Evolutionary conservation across 208 protist genomes (phyloP).

Genomic region (Ichthyophonus hoferi): DNA sequence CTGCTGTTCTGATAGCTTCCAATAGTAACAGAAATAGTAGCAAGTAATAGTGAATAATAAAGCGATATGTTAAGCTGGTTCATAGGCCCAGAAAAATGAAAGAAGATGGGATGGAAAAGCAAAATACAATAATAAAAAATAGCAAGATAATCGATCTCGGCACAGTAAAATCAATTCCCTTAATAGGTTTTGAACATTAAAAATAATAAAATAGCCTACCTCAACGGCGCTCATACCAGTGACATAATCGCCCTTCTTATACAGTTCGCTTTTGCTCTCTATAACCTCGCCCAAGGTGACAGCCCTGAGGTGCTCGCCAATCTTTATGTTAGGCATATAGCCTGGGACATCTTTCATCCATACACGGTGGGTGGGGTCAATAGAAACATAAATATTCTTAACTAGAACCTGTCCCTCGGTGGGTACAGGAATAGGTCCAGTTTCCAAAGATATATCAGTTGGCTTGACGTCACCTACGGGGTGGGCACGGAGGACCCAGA

Average conservation of each 20-base stretch:
- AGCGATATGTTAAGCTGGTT: no score
- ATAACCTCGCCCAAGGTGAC: background rate
- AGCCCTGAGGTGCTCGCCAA: background rate
- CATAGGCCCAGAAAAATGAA: no score
- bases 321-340: background rate
- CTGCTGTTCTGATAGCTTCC: no score
- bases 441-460: background rate
- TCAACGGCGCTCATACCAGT: no score
- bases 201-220: no score
- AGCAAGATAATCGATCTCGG: no score
- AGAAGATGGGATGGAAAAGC: no score
- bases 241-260: background rate
- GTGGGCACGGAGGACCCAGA: background rate
- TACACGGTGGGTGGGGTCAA: conserved; percentile 16
- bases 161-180: no score
- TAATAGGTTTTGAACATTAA: no score
- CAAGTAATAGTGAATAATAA: no score
- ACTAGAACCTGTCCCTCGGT: conserved; percentile 8
- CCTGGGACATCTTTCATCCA: conserved; percentile 8
- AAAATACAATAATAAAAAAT: no score
- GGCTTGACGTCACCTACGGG: background rate
- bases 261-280: background rate
- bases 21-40: no score
- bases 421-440: background rate
- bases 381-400: conserved; percentile 10